Evolutionary conservation across 1,284 basidiomycete species (phyloP), one percentile per base, ranked within the genome.

Genomic region (Ceratobasidium theobromae): DNA sequence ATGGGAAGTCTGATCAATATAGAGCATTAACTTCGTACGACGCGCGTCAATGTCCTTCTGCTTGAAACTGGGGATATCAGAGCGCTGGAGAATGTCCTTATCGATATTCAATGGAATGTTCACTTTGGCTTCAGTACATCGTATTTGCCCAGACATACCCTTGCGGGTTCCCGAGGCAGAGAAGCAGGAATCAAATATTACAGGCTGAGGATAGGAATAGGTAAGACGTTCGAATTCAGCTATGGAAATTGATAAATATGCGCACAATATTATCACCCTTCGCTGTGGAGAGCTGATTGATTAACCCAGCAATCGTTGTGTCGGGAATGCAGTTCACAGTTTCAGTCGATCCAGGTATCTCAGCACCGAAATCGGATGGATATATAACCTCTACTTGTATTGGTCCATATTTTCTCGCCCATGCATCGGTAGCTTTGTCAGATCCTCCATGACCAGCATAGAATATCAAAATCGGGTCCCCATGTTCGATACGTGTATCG

Each of bases 181-280:
- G 25, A 30, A 28, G n/a, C 49, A 52, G 8, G 27, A 52, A 30
- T 52, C 49, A 6, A 52, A 32, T 30, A 52, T 52, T 2, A 52
- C 49, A n/a, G 49, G 28, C 49, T 52, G n/a, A n/a, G n/a, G n/a
- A n/a, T 27, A 51, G 12, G 4, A 9, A n/a, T n/a, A 30, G 11
- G 25, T 8, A 33, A 32, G 6, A 30, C 2, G 9, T 30, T 11
- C n/a, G 48, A 12, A 32, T 52, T 9, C 14, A 51, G 11, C 27
- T 11, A 51, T 11, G 43, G 45, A 8, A 23, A 11, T 9, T 8
- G 11, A 46, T 21, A 14, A 49, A 3, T 2, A 8, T 11, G n/a
- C 49, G n/a, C 16, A 52, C 49, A 52, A 52, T 52, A 16, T 52
- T 52, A 33, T 52, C 30, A 6, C 49, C 49, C 23, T 52, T 52